phyloP scores from a whole-genome alignment of 2,329 filamentous ascomycete species.

The Lasiodiplodia sp. region DNA sequence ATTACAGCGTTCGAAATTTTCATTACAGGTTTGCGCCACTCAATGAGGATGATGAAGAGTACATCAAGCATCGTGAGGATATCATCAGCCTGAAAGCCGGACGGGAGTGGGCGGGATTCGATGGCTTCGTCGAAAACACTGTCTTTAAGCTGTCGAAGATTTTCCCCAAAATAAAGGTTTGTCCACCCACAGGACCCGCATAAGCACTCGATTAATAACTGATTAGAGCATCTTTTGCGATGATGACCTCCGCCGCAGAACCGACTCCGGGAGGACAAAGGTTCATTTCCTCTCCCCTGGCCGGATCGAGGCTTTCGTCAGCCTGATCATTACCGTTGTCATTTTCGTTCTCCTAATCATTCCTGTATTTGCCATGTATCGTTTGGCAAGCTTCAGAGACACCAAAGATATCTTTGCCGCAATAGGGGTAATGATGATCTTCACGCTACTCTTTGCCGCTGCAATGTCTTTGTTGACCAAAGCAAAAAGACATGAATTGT shows the following conservation, averaged over 20 bases:
- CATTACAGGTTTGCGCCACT: conserved; percentile 36
- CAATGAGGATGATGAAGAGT: conserved; percentile 35
- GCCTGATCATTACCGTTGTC: conserved; percentile 40
- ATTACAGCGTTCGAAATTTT: conserved; percentile 39
- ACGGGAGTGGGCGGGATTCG: conserved; percentile 44
- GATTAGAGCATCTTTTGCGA: conserved; percentile 38
- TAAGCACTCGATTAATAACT: not conserved
- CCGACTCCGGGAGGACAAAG: not conserved
- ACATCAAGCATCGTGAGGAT: conserved; percentile 42
- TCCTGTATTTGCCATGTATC: conserved; percentile 42
- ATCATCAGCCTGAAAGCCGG: conserved; percentile 40
- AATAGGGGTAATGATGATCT: conserved; percentile 41
- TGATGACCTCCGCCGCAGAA: conserved; percentile 37
- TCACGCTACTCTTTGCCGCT: conserved; percentile 45
- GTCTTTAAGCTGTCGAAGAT: conserved; percentile 29
- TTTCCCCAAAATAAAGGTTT: not conserved
- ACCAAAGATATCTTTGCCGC: conserved; percentile 36
- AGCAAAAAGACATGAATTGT: conserved; percentile 47
- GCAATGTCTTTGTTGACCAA: conserved; percentile 48
- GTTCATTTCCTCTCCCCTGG: conserved; percentile 39
- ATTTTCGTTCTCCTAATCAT: conserved; percentile 43
- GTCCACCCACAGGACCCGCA: not conserved
- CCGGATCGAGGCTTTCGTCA: conserved; percentile 41
- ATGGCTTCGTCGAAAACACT: conserved; percentile 38
- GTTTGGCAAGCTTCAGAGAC: conserved; percentile 31